Conservation (phyloP, 1,284 basidiomycete genomes). For the Cryptococcus sp. region DNA sequence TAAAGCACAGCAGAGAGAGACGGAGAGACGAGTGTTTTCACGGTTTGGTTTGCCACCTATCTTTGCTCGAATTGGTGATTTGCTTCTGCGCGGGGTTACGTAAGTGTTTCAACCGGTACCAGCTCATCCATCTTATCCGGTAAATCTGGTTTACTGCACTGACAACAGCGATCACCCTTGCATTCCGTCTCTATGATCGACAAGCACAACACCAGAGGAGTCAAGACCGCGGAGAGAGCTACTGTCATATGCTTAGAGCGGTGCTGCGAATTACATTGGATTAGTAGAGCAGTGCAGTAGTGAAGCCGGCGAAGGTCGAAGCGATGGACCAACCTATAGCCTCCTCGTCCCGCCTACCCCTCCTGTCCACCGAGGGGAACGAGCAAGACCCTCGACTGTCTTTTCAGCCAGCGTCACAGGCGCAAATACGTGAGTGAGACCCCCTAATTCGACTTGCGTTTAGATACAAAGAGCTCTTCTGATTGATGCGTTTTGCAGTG, state of each 20-base stretch:
- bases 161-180: not conserved
- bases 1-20: not conserved
- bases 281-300: not conserved
- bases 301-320: too few species aligned
- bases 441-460: too few species aligned
- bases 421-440: slow-evolving; percentile 77
- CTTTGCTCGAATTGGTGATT: not conserved
- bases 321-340: slow-evolving; percentile 19
- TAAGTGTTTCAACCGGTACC: not conserved
- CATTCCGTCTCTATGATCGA: not conserved
- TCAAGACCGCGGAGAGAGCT: not conserved
- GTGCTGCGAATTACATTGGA: not conserved
- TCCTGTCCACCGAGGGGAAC: slow-evolving; percentile 1
- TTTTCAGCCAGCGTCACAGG: slow-evolving; percentile 58
- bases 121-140: too few species aligned
- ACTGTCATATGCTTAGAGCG: not conserved
- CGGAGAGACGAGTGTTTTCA: not conserved
- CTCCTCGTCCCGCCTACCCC: slow-evolving; percentile 16
- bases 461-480: too few species aligned
- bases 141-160: too few species aligned
- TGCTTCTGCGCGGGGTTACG: not conserved
- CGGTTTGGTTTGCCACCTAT: slow-evolving; percentile 1
- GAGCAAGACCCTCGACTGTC: slow-evolving; percentile 30
- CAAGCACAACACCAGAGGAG: not conserved
- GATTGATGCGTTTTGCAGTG: slow-evolving; percentile 57